These are phyloP conservation scores for Coniferiporia weirii DNA, from an alignment of 1,284 basidiomycete species.

Conservation along the genomic window DNA sequence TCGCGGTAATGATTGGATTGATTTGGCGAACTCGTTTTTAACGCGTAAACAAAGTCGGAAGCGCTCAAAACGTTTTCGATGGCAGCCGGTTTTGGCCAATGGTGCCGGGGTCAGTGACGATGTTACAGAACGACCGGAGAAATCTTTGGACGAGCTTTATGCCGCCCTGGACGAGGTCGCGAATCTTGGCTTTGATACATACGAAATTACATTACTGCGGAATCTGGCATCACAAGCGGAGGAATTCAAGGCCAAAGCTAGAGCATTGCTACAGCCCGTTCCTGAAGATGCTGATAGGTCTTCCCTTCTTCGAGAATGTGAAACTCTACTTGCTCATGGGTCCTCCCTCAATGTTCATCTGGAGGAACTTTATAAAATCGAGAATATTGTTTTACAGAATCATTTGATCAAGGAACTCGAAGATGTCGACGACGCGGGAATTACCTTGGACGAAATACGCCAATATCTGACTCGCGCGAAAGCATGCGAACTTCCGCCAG, in stretches of 20 bases:
- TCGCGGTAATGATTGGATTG: slow-evolving; percentile 81
- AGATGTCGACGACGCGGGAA: slow-evolving; percentile 46
- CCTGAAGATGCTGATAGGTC: slow-evolving; percentile 42
- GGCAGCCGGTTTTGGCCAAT: slow-evolving; percentile 37
- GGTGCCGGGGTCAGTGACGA: slow-evolving; percentile 42
- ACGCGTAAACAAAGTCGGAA: slow-evolving; percentile 69
- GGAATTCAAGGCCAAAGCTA: slow-evolving; percentile 53
- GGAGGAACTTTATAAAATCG: slow-evolving; percentile 68
- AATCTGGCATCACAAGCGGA: slow-evolving; percentile 61
- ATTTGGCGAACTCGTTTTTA: slow-evolving; percentile 66
- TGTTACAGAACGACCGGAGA: slow-evolving; percentile 60
- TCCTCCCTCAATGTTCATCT: slow-evolving; percentile 75
- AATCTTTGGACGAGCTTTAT: slow-evolving; percentile 61
- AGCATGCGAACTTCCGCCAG: slow-evolving; percentile 57
- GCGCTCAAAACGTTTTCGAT: slow-evolving; percentile 59
- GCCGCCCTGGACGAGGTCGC: slow-evolving; percentile 66
- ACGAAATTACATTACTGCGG: slow-evolving; percentile 60
- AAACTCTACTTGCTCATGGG: slow-evolving; percentile 60
- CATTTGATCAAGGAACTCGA: slow-evolving; percentile 66
- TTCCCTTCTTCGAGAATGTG: slow-evolving; percentile 61
- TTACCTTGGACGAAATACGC: slow-evolving; percentile 67
- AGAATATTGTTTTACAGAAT: slow-evolving; percentile 70
- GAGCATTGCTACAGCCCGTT: slow-evolving; percentile 38
- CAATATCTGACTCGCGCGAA: slow-evolving; percentile 60
- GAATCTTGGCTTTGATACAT: slow-evolving; percentile 72